Base-by-base conservation (phyloP, 192 early-diverging fungal species). In the Chytriomyces sp. region DNA sequence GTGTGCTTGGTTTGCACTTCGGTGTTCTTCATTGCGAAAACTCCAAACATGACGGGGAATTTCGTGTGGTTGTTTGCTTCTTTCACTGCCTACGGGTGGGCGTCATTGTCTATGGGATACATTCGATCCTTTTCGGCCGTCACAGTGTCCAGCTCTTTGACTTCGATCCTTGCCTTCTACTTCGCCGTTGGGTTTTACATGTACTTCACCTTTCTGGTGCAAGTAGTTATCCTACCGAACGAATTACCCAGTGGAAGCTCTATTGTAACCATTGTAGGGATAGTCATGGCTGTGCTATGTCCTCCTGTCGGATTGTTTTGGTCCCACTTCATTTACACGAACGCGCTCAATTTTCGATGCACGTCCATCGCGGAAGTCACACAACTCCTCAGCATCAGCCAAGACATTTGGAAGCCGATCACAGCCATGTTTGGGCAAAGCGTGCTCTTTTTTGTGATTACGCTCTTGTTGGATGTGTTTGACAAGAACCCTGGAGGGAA, bases 1-100 rank as follows among this genome's bases (percentile, higher is more conserved):
- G 53, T 20, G 16, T 59, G 16, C 16, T 20, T 59, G 53, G 11
- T 64, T 6, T 28, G 62, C 18, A 6, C 62, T 11, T 11, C 35
- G 62, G 35, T 64, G n/a, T 64, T 64, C 24, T 28, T 64, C n/a
- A 20, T 64, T 20, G 62, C 62, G 23, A 64, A 64, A 20, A 64
- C 62, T 5, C 62, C 62, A 5, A 64, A 64, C 62, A 28, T 28
- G 23, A 64, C 23, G 23, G 62, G 35, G 3, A 64, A 35, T 26
- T 64, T 64, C 62, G 9, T 64, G 23, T 64, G 62, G 62, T 35
- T 64, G 3, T 64, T 64, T 35, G 23, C 35, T 6, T 28, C 35
- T 11, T 28, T 64, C 5, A 23, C 24, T 24, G 11, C n/a, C 20
- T 64, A 64, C n/a, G 62, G 62, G 20, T 26, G 20, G 23, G 13